phyloP scores from a whole-genome alignment of 2,329 filamentous ascomycete species.

The Xylariaceae sp. region DNA sequence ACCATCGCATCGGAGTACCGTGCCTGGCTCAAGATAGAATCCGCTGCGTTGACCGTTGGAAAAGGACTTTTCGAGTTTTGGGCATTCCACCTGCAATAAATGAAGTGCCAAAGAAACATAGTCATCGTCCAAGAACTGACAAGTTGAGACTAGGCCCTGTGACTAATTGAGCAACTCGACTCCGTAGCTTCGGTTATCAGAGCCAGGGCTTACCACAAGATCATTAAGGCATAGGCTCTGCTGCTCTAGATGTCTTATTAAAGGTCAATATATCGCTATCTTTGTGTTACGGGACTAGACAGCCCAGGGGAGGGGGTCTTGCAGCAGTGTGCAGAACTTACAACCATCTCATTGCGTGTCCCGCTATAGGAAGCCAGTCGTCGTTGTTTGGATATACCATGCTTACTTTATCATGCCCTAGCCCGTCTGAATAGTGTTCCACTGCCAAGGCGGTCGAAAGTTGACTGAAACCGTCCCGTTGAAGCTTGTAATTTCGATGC shows the following conservation, averaged over 20 bases:
- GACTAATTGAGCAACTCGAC: too few species aligned
- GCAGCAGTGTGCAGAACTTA: too few species aligned
- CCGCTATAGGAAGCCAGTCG: not conserved
- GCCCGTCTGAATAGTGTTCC: conserved; percentile 6
- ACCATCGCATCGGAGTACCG: conserved; percentile 8
- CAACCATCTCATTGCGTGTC: conserved; percentile 9
- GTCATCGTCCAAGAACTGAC: not conserved
- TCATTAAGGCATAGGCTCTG: too few species aligned
- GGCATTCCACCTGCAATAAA: conserved; percentile 4
- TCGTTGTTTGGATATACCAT: not conserved
- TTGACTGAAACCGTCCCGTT: not conserved
- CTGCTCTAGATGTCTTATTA: too few species aligned
- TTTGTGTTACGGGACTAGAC: too few species aligned
- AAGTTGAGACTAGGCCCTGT: too few species aligned
- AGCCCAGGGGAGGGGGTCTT: too few species aligned
- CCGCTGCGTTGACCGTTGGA: conserved; percentile 1
- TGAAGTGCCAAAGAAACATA: conserved; percentile 2
- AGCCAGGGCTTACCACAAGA: too few species aligned
- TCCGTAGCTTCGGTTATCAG: too few species aligned
- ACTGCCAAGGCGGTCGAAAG: conserved; percentile 5
- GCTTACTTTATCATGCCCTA: conserved; percentile 7
- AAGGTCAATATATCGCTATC: not conserved
- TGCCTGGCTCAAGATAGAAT: conserved; percentile 8
- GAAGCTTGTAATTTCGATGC: too few species aligned
- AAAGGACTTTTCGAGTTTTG: conserved; percentile 8